Percentiles rank a stretch among this genome's conserved stretches.
phyloP scores from a whole-genome alignment of 192 early-diverging fungal species.

The Paraglomus brasilianum region DNA sequence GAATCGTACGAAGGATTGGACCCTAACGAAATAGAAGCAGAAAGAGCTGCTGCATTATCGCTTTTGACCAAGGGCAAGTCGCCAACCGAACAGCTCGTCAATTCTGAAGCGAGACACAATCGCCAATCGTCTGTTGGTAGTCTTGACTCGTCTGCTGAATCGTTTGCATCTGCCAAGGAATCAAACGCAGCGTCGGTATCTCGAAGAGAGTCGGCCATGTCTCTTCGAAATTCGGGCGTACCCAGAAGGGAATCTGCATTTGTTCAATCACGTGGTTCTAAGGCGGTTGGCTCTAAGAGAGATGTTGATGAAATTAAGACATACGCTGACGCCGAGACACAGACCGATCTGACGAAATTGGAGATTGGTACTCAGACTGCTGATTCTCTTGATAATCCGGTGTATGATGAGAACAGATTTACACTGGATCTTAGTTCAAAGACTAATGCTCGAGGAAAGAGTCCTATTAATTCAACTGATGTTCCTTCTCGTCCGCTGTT shows the following conservation, averaged over 20 bases:
- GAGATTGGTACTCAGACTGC: not conserved
- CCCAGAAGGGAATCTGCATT: not conserved
- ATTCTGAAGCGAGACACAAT: too few relatives aligned
- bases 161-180: slow-evolving; percentile 8
- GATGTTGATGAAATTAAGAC: not conserved
- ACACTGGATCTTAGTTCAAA: slow-evolving; percentile 21
- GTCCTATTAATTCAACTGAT: not conserved
- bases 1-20: too few relatives aligned
- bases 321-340: not conserved
- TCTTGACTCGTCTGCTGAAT: not conserved
- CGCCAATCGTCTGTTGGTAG: too few relatives aligned
- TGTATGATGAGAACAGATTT: slow-evolving; percentile 16
- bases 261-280: not conserved
- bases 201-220: slow-evolving; percentile 11
- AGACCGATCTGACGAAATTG: not conserved
- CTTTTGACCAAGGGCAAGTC: too few relatives aligned
- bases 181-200: not conserved
- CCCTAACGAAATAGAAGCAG: too few relatives aligned
- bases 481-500: slow-evolving; percentile 8
- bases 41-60: too few relatives aligned
- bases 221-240: not conserved
- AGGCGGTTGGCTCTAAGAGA: not conserved
- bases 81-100: too few relatives aligned
- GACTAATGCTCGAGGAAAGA: not conserved
- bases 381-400: not conserved